Evolutionary conservation across 345 rosid species (phyloP).

Genomic region (Ceriops decandra): DNA sequence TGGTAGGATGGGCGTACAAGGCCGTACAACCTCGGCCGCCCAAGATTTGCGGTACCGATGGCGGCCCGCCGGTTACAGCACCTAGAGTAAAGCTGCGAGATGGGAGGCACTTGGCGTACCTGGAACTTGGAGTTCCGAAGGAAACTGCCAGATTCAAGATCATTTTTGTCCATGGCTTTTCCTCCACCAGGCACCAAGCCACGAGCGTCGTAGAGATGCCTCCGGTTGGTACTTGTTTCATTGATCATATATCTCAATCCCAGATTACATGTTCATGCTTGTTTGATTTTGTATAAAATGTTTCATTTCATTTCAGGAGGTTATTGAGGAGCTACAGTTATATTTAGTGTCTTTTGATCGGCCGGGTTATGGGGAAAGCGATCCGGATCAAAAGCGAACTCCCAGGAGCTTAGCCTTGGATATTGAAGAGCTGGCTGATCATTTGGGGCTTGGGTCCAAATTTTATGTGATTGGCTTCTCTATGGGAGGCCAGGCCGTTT

Average conservation of each 20-base stretch:
- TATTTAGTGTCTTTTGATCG: conserved; percentile 46
- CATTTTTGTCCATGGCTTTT: conserved; percentile 24
- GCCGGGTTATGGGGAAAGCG: conserved; percentile 65
- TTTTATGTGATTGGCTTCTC: conserved; percentile 51
- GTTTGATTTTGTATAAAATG: background rate
- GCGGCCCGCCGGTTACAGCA: conserved; percentile 21
- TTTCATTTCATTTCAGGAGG: conserved; percentile 29
- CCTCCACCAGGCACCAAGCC: conserved; percentile 10
- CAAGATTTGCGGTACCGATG: conserved; percentile 17
- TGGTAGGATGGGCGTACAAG: conserved; percentile 12
- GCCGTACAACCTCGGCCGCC: conserved; percentile 19
- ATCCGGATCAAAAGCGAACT: conserved; percentile 42
- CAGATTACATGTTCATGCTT: too few species aligned
- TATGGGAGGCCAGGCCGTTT: conserved; percentile 39
- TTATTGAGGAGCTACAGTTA: conserved; percentile 40
- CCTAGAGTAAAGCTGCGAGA: conserved; percentile 25
- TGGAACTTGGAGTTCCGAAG: conserved; percentile 21
- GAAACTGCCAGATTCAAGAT: conserved; percentile 18
- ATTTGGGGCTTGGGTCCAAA: conserved; percentile 37
- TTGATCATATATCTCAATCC: too few species aligned
- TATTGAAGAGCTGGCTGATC: conserved; percentile 58
- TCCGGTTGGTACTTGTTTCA: background rate
- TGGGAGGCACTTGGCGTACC: conserved; percentile 25
- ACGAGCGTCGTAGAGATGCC: background rate
- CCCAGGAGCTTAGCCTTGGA: conserved; percentile 53